Evolutionary conservation across 192 early-diverging fungal species (phyloP), one percentile per base, ranked within the genome.

Genomic region (Dissophora globulifera): DNA sequence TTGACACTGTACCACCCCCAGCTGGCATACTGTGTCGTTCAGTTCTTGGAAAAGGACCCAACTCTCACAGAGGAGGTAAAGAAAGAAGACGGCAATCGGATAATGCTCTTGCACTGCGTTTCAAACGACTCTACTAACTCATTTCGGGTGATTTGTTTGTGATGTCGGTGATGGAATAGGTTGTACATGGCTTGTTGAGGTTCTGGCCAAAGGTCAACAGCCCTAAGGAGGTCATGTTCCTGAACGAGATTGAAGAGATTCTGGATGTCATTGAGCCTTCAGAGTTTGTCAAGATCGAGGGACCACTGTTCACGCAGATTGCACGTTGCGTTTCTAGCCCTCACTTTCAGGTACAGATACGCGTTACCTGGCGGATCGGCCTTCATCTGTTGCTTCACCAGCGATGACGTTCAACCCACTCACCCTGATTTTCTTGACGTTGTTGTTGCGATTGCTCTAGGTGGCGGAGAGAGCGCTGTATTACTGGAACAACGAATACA

Each of bases 151-250:
- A n/a, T n/a, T n/a, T n/a, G n/a, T n/a, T n/a, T n/a, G n/a, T n/a
- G n/a, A n/a, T n/a, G n/a, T n/a, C n/a, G n/a, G n/a, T n/a, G n/a
- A n/a, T n/a, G n/a, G n/a, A n/a, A n/a, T 52, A 94, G 85, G 93
- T 97, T 38, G 85, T 99, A 30, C 87, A 86, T 69, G 92, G 93
- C 7, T 80, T 99, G 50, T 81, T 99, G 65, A 88, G 95, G 27
- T 98, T 87, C 80, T 99, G 98, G 98, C 98, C 98, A 52, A 98
- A 97, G 81, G 95, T 99, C 45, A 99, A 98, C 85, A 95, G 92
- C 67, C 95, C 95, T 15, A 99, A 99, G 81, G 97, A 99, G 83
- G 95, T 98, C 60, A 97, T 99, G 96, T 99, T 96, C 82, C 85
- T 99, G 68, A 95, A 94, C 80, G 98, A 99, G 80, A 85, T 98